Base-by-base conservation (phyloP, 2,329 filamentous ascomycete genomes). In the Lithohypha guttulata region DNA sequence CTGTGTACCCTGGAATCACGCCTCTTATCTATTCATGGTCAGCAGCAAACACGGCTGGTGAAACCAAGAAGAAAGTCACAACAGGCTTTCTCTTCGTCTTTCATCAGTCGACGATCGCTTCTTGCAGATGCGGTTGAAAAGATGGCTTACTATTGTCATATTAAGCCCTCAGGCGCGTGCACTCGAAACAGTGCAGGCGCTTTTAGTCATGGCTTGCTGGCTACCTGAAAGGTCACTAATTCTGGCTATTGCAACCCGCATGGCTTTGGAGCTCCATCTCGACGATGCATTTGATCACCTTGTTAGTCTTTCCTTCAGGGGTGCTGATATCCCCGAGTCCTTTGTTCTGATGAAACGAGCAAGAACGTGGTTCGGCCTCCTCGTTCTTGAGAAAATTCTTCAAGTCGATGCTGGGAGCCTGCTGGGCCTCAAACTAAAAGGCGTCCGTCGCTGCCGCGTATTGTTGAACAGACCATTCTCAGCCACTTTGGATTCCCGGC, bases 1-100 rank as follows among this genome's bases (percentile, higher is more conserved):
- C 71, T 0, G 66, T 76, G 6, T 77, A 77, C 36, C 72, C 73
- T 0, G 75, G 68, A 4, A 74, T 74, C 43, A 66, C 76, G 2
- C 76, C 79, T 26, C 70, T 77, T 39, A 84, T 77, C 49, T 81
- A 84, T 51, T 80, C 76, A 46, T 84, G 78, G 55, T 84, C 80
- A 13, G 76, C 71, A 0, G 71, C 60, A 27, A 77, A 65, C 28
- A 66, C 78, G 0, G 78, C 72, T 0, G 78, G 79, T 1, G 77
- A 82, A 51, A 82, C 78, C 0, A 83, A 83, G 58, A 73, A 75
- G 46, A 81, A 81, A 51, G 70, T 72, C 7, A 78, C 72, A 0
- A 80, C 76, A 0, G 76, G 70, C 9, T 64, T 79, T 5, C 62
- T 82, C 1, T 78, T 82, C 50, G 68, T 82, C 32, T 75, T 77